Percentiles rank a stretch among this genome's conserved stretches.
phyloP scores from a whole-genome alignment of 106 monocot genomes.

The Apostasia ramifera region DNA sequence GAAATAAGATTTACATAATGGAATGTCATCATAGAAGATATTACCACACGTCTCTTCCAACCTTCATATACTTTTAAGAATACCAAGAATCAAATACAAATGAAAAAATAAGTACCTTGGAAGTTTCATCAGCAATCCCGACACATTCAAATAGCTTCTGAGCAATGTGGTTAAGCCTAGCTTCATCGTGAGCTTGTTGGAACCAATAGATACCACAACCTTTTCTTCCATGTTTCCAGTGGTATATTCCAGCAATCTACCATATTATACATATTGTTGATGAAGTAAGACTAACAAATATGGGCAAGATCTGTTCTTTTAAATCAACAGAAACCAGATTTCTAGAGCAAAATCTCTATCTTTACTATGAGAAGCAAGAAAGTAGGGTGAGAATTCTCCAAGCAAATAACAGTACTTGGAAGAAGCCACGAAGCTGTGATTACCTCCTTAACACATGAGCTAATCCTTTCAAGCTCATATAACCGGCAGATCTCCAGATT shows the following conservation, averaged over 20 bases:
- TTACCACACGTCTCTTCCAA: neutral
- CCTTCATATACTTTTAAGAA: neutral
- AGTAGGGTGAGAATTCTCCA: neutral
- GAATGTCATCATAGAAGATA: neutral
- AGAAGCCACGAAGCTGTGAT: neutral
- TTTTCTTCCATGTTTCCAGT: constrained; percentile 98
- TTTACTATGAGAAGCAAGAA: neutral
- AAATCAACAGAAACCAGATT: neutral
- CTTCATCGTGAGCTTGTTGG: constrained; percentile 82
- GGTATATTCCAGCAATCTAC: constrained; percentile 85
- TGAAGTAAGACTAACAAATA: neutral
- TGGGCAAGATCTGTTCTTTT: neutral
- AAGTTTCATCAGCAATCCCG: constrained; percentile 83
- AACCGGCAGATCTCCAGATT: constrained; percentile 86
- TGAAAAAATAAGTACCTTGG: constrained; percentile 41
- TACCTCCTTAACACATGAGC: constrained; percentile 89
- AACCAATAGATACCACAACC: constrained; percentile 91
- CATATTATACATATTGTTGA: constrained; percentile 2
- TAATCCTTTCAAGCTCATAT: constrained; percentile 78
- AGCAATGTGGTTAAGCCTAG: constrained; percentile 74
- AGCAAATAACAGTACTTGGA: neutral
- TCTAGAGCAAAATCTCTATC: neutral
- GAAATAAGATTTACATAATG: neutral
- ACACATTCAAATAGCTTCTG: constrained; percentile 77
- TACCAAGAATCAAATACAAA: neutral